Percentiles rank a stretch among this genome's conserved stretches.
phyloP scores from a whole-genome alignment of 108 stramenopile species.

The Cyclotella choctawhatcheeana region DNA sequence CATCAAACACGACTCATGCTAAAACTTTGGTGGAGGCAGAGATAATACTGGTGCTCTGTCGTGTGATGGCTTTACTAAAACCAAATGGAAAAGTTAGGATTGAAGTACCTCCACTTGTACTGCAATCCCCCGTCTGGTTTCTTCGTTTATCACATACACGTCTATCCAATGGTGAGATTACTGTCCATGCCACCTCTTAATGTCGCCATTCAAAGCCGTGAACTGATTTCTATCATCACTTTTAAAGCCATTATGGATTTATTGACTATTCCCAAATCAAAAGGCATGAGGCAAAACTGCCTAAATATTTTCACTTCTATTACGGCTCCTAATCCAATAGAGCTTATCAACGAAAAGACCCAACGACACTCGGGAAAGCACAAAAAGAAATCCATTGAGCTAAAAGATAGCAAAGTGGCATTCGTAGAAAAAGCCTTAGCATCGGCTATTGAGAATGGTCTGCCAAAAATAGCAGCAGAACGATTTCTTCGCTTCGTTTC shows the following conservation, averaged over 20 bases:
- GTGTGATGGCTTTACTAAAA: conserved; percentile 53
- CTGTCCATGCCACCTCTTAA: background rate
- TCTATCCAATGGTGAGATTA: conserved; percentile 22
- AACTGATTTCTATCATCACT: background rate
- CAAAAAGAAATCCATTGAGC: conserved; percentile 41
- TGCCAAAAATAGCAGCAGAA: conserved; percentile 51
- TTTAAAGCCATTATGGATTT: conserved; percentile 73
- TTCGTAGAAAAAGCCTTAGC: conserved; percentile 49
- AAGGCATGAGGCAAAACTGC: conserved; percentile 49
- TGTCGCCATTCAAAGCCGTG: background rate
- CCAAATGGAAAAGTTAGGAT: conserved; percentile 26
- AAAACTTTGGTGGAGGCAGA: conserved; percentile 67
- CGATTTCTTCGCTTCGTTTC: conserved; percentile 58
- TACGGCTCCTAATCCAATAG: conserved; percentile 59
- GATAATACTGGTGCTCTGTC: conserved; percentile 60
- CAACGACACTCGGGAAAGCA: conserved; percentile 21
- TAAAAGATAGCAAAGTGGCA: conserved; percentile 36
- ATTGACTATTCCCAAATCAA: conserved; percentile 67
- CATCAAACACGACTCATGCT: conserved; percentile 58
- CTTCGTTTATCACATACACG: conserved; percentile 68
- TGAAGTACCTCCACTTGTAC: conserved; percentile 27
- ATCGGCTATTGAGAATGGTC: conserved; percentile 39
- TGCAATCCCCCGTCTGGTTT: conserved; percentile 72
- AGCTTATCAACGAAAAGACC: conserved; percentile 33
- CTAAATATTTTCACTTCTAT: conserved; percentile 60